Conservation (phyloP, 129 eudicot genomes). For the Centella asiatica region DNA sequence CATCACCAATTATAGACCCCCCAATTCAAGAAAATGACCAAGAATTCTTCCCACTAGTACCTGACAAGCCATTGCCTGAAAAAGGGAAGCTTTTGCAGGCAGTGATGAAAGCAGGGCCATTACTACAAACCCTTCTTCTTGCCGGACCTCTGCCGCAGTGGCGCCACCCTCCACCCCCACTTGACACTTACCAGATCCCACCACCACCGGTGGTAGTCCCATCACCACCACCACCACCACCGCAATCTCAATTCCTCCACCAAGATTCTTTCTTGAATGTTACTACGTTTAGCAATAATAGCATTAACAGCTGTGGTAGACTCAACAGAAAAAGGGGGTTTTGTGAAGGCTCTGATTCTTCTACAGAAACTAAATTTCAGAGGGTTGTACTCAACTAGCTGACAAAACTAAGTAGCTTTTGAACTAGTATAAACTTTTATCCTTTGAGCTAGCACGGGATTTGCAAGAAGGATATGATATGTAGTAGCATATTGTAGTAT, state of each 20-base stretch:
- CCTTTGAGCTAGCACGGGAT: background rate
- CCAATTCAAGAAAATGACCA: constrained; percentile 20
- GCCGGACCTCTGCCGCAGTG: constrained; percentile 92
- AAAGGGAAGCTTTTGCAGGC: constrained; percentile 75
- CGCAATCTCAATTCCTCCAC: constrained; percentile 7
- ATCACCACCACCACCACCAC: constrained; percentile 19
- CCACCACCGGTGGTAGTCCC: constrained; percentile 53
- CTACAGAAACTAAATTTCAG: constrained; percentile 51
- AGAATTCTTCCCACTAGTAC: constrained; percentile 14
- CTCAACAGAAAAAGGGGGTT: constrained; percentile 41
- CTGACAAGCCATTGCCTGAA: constrained; percentile 54
- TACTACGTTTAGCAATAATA: constrained; percentile 1
- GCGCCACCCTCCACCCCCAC: constrained; percentile 90
- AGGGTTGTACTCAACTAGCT: constrained; percentile 34
- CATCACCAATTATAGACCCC: constrained; percentile 49
- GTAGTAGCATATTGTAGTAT: constrained; percentile 7
- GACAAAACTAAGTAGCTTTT: background rate
- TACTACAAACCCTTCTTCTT: constrained; percentile 64
- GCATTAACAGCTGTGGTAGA: constrained; percentile 12
- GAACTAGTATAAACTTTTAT: background rate
- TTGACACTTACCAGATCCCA: constrained; percentile 62
- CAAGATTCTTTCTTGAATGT: constrained; percentile 20
- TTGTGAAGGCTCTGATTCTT: constrained; percentile 39
- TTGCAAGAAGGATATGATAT: background rate
- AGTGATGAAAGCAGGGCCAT: constrained; percentile 86